Evolutionary conservation across 371 early-diverging fungal genomes (phyloP).

Genomic region (Mucor saturninus): DNA sequence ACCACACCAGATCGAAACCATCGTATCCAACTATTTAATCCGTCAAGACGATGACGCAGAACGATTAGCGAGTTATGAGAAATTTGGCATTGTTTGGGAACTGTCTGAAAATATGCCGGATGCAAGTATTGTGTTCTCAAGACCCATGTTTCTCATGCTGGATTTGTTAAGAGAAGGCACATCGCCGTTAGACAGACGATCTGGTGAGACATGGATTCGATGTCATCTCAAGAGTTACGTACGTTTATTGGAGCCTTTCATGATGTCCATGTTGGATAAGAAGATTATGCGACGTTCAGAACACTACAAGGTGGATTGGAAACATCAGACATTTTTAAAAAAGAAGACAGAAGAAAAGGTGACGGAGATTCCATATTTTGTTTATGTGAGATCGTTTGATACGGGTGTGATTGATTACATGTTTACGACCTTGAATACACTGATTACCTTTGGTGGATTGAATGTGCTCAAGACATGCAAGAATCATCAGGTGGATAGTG

Average conservation of each 20-base stretch:
- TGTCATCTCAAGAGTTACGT: constrained; percentile 66
- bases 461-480: constrained; percentile 61
- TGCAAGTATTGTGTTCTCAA: constrained; percentile 58
- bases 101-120: constrained; percentile 55
- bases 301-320: constrained; percentile 50
- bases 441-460: constrained; percentile 63
- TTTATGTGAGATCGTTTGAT: constrained; percentile 69
- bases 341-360: constrained; percentile 16
- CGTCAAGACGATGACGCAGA: constrained; percentile 34
- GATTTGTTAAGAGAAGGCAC: constrained; percentile 66
- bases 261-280: constrained; percentile 57
- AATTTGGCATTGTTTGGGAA: constrained; percentile 79
- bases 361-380: constrained; percentile 38
- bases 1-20: constrained; percentile 65
- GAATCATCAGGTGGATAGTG: constrained; percentile 33
- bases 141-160: constrained; percentile 76
- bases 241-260: constrained; percentile 68
- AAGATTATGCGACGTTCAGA: constrained; percentile 49
- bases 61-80: constrained; percentile 52
- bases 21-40: constrained; percentile 62
- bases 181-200: constrained; percentile 61
- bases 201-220: constrained; percentile 77
- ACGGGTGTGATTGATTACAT: constrained; percentile 71
- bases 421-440: constrained; percentile 57
- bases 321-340: constrained; percentile 35